phyloP scores from a whole-genome alignment of 106 monocot species.

The Allium fistulosum region DNA sequence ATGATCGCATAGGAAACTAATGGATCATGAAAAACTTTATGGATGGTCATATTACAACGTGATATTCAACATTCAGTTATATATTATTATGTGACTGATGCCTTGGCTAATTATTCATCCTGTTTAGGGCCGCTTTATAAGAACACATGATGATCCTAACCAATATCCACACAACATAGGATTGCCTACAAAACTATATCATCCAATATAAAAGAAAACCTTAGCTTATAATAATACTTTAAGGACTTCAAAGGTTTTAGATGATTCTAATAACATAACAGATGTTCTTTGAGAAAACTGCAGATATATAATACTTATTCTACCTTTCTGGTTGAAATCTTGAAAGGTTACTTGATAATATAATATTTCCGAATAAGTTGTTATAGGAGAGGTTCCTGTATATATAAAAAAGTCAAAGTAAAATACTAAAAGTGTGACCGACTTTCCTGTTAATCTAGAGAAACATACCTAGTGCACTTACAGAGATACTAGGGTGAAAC shows the following conservation, averaged over 20 bases:
- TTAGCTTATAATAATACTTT: background rate
- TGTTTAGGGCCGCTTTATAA: too few relatives aligned
- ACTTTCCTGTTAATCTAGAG: too few relatives aligned
- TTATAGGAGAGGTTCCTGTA: conserved; percentile 93
- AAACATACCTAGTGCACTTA: conserved; percentile 16
- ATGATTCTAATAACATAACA: too few relatives aligned
- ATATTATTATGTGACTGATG: too few relatives aligned
- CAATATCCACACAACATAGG: conserved; percentile 39
- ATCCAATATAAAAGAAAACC: background rate
- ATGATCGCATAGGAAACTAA: too few relatives aligned
- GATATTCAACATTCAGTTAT: too few relatives aligned
- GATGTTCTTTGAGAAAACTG: too few relatives aligned
- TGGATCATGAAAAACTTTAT: too few relatives aligned
- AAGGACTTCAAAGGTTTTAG: too few relatives aligned
- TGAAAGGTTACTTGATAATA: conserved; percentile 61
- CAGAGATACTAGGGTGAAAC: conserved; percentile 81
- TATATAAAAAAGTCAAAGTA: background rate
- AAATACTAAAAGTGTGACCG: too few relatives aligned
- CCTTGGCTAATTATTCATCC: too few relatives aligned
- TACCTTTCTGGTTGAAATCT: conserved; percentile 77
- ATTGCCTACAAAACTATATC: conserved; percentile 76
- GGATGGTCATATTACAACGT: too few relatives aligned
- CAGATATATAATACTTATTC: background rate
- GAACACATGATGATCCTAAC: conserved; percentile 19
- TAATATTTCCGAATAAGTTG: conserved; percentile 77